Evolutionary conservation across 352 stramenopile genomes (phyloP).

Genomic region (Phytophthora pinifolia): DNA sequence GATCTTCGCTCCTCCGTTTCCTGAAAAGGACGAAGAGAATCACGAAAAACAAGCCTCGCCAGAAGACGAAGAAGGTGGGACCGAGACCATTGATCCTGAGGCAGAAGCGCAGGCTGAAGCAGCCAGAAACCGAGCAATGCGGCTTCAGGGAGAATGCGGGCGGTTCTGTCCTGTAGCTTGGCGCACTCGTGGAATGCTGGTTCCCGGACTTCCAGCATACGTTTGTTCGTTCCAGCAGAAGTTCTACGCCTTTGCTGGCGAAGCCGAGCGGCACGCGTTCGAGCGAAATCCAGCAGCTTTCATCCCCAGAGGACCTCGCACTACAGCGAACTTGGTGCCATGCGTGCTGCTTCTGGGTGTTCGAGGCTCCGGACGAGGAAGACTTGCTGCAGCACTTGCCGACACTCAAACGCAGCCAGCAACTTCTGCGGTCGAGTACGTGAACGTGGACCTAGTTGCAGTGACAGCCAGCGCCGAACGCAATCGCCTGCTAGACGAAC

Average conservation of each 20-base stretch:
- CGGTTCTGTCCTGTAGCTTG: constrained; percentile 72
- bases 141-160: constrained; percentile 49
- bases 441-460: constrained; percentile 21
- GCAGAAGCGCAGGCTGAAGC: constrained; percentile 17
- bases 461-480: constrained; percentile 11
- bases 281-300: constrained; percentile 49
- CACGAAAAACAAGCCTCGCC: neutral
- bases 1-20: constrained; percentile 29
- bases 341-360: constrained; percentile 57
- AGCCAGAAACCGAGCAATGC: constrained; percentile 11
- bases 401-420: constrained; percentile 2
- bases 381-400: constrained; percentile 11
- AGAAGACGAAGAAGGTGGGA: constrained; percentile 2
- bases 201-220: constrained; percentile 42
- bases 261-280: constrained; percentile 42
- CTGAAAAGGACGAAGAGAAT: constrained; percentile 20
- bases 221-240: constrained; percentile 44
- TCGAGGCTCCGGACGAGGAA: constrained; percentile 29
- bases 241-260: constrained; percentile 61
- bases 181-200: constrained; percentile 32
- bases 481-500: constrained; percentile 19
- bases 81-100: constrained; percentile 14
- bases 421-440: constrained; percentile 8
- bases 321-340: constrained; percentile 39
- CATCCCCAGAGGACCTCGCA: constrained; percentile 26